Percentiles rank a stretch among this genome's conserved stretches.
phyloP scores from a whole-genome alignment of 352 stramenopile genomes.

The Pythium brachiatum region DNA sequence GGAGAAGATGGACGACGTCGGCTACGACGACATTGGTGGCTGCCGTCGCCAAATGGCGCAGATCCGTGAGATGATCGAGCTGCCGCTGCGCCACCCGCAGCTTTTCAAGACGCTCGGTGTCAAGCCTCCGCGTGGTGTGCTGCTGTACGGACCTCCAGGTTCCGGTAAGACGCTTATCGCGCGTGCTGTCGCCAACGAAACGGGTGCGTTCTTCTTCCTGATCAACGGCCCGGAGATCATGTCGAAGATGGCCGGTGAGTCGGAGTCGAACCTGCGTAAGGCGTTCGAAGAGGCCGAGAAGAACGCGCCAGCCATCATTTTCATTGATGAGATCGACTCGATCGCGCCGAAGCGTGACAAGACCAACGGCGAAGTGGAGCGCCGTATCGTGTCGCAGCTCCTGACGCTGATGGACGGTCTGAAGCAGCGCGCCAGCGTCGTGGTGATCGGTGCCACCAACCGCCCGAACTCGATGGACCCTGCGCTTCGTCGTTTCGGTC shows the following conservation, averaged over 20 bases:
- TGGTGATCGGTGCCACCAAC: conserved; percentile 99
- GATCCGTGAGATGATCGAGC: conserved; percentile 99
- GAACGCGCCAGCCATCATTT: conserved; percentile 99
- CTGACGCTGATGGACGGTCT: conserved; percentile 99
- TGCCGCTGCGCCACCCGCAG: conserved; percentile 96
- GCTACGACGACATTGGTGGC: conserved; percentile 99
- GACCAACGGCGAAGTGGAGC: conserved; percentile 98
- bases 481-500: conserved; percentile 96
- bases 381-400: conserved; percentile 98
- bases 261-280: conserved; percentile 93
- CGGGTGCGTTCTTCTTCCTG: conserved; percentile 99
- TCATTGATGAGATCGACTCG: conserved; percentile 99
- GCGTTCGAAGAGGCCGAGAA: conserved; percentile 99
- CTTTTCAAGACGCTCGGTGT: conserved; percentile 99
- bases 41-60: conserved; percentile 98
- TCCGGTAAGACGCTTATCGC: conserved; percentile 99
- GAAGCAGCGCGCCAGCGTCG: conserved; percentile 90
- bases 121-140: conserved; percentile 97
- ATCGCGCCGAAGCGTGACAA: conserved; percentile 98
- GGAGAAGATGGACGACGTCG: conserved; percentile 98
- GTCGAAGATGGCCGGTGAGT: conserved; percentile 96
- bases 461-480: conserved; percentile 98
- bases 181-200: conserved; percentile 98
- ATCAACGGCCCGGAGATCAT: conserved; percentile 99
- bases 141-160: conserved; percentile 98